Evolutionary conservation across 495 filamentous ascomycete genomes (phyloP).

Genomic region (Trichoderma orchidacearum): DNA sequence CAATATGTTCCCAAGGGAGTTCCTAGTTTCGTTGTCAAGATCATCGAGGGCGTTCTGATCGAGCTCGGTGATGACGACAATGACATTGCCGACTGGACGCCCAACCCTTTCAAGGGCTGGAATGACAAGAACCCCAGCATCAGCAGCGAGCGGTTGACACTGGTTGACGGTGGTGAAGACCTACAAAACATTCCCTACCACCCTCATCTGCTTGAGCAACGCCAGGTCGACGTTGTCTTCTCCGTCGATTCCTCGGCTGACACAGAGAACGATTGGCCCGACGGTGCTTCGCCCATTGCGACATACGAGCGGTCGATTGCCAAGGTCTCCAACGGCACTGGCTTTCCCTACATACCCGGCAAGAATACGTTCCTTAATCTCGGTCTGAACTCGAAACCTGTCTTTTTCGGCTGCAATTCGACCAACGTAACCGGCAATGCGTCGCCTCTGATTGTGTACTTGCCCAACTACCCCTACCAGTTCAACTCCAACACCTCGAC

Average conservation of each 20-base stretch:
- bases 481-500: conserved; percentile 62
- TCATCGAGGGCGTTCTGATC: conserved; percentile 40
- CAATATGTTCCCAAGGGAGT: conserved; percentile 30
- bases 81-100: conserved; percentile 70
- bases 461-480: conserved; percentile 79
- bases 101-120: conserved; percentile 76
- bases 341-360: conserved; percentile 74
- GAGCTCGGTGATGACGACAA: conserved; percentile 41
- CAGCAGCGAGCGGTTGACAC: conserved; percentile 41
- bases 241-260: conserved; percentile 81
- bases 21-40: conserved; percentile 34
- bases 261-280: conserved; percentile 64
- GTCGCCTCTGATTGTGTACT: conserved; percentile 70
- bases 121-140: conserved; percentile 47
- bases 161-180: conserved; percentile 84
- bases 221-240: conserved; percentile 81
- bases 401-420: conserved; percentile 85
- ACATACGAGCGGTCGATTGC: conserved; percentile 64
- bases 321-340: conserved; percentile 61
- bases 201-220: conserved; percentile 68
- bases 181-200: conserved; percentile 78
- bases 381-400: conserved; percentile 69
- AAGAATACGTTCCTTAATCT: conserved; percentile 77
- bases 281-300: conserved; percentile 70
- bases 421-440: conserved; percentile 33